Evolutionary conservation across 768 basidiomycete genomes (phyloP), one percentile per base, ranked within the genome.

Genomic region (Suillus spraguei): DNA sequence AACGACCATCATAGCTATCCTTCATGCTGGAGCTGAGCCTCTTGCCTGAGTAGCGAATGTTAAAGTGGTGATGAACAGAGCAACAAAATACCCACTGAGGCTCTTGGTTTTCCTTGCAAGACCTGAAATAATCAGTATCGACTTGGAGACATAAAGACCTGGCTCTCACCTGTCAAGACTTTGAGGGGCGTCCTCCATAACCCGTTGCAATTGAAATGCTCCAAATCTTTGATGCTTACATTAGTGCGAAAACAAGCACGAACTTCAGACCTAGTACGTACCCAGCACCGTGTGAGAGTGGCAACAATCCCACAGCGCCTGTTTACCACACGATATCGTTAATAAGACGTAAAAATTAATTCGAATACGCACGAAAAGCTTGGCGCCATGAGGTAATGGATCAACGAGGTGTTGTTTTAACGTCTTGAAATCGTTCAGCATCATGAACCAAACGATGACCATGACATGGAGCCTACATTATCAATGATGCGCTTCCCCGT

Each of bases 291-390:
- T 74, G 5, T 71, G 61, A 7, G 74, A 75, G 28, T 74, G 73
- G 32, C 73, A 74, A 5, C 72, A 69, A 58, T 74, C 74, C 65
- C 69, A 72, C 14, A 75, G 32, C 47, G 73, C 73, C 73, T 74
- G 60, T 16, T 50, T 3, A 20, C 5, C 14, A 7, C 32, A n/a
- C 3, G 17, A 13, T 10, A 41, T 49, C 16, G 17, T 69, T 52
- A 52, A 50, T 36, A 22, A 10, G 42, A 36, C 2, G 22, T 7
- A 59, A 28, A n/a, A 22, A 13, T 41, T 6, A 33, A 33, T 5
- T 44, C 10, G 39, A 44, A 16, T 8, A 70, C 74, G 8, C 3
- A 74, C 73, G 39, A 74, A 74, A 42, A 74, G 38, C 59, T 67
- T 72, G 59, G 69, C 70, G 3, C 71, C 74, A 8, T 2, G 35